Evolutionary conservation across 2,329 filamentous ascomycete species (phyloP).

Genomic region (Aspergillus unguis): DNA sequence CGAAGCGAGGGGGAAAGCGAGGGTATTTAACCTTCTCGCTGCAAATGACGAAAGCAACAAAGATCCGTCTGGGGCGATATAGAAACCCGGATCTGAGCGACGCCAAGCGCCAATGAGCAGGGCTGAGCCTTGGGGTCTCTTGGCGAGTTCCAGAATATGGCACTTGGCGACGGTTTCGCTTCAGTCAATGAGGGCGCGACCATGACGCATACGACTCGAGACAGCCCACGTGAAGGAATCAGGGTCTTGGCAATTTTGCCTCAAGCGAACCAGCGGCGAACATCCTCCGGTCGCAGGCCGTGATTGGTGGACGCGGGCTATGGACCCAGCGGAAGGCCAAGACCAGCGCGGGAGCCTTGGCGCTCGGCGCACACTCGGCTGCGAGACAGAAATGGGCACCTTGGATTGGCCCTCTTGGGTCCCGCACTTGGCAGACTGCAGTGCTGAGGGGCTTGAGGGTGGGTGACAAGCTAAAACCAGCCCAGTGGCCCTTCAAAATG

Average conservation of each 20-base stretch:
- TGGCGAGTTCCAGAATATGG: constrained; percentile 7
- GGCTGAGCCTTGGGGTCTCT: constrained; percentile 1
- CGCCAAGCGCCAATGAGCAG: constrained; percentile 15
- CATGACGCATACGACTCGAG: constrained; percentile 18
- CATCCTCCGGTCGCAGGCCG: too few species aligned
- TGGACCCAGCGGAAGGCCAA: constrained; percentile 21
- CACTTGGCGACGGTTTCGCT: too few species aligned
- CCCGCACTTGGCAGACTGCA: constrained; percentile 15
- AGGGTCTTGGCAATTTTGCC: constrained; percentile 3
- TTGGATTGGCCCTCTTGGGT: constrained; percentile 14
- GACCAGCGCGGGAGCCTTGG: constrained; percentile 21
- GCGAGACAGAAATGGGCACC: constrained; percentile 6
- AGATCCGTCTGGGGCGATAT: constrained; percentile 1
- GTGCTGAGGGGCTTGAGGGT: constrained; percentile 13
- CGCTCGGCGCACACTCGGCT: constrained; percentile 11
- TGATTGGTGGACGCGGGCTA: constrained; percentile 10
- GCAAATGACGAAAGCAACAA: constrained; percentile 10
- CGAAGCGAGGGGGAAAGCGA: neutral
- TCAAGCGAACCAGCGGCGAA: constrained; percentile 10
- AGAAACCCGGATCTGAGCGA: constrained; percentile 4
- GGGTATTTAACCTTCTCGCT: constrained; percentile 15
- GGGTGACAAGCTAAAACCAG: constrained; percentile 14
- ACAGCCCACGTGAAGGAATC: constrained; percentile 13
- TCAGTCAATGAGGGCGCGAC: constrained; percentile 1
- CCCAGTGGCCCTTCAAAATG: constrained; percentile 11